Evolutionary conservation across 805 yeast genomes (phyloP).

Genomic region (Cyberlindnera japonica): DNA sequence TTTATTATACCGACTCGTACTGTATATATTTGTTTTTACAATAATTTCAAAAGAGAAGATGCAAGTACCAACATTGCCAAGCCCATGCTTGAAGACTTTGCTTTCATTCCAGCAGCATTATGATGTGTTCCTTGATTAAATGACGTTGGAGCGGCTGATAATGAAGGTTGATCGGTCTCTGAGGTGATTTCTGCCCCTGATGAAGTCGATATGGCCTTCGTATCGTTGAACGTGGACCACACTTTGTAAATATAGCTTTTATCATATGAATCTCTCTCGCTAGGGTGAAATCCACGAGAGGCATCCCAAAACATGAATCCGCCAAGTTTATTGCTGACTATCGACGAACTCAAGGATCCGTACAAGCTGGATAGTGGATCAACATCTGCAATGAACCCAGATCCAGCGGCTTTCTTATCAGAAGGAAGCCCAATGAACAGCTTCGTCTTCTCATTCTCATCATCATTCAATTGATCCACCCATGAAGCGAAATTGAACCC

Average conservation of each 20-base stretch:
- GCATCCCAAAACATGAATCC: slow-evolving; percentile 95
- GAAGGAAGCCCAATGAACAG: slow-evolving; percentile 66
- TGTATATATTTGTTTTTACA: no score
- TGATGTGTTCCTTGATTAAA: not conserved
- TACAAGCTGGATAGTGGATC: slow-evolving; percentile 31
- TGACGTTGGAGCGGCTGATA: not conserved
- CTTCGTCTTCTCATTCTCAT: slow-evolving; percentile 43
- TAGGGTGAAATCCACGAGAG: slow-evolving; percentile 55
- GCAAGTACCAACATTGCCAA: no score
- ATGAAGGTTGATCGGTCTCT: not conserved
- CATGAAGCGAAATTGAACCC: slow-evolving; percentile 52
- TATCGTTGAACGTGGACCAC: slow-evolving; percentile 20
- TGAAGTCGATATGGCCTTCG: slow-evolving; percentile 1
- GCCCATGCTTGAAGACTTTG: no score
- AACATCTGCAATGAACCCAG: slow-evolving; percentile 49
- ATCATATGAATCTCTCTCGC: slow-evolving; percentile 30
- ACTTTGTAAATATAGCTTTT: slow-evolving; percentile 23
- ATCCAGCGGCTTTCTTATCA: slow-evolving; percentile 45
- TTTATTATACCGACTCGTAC: no score
- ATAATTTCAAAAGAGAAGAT: no score
- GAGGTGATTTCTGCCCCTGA: slow-evolving; percentile 15
- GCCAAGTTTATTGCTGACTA: slow-evolving; percentile 47
- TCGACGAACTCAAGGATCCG: slow-evolving; percentile 26
- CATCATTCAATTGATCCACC: slow-evolving; percentile 29
- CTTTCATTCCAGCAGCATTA: not conserved